phyloP scores from a whole-genome alignment of 768 basidiomycete species.

The Suillus discolor region DNA sequence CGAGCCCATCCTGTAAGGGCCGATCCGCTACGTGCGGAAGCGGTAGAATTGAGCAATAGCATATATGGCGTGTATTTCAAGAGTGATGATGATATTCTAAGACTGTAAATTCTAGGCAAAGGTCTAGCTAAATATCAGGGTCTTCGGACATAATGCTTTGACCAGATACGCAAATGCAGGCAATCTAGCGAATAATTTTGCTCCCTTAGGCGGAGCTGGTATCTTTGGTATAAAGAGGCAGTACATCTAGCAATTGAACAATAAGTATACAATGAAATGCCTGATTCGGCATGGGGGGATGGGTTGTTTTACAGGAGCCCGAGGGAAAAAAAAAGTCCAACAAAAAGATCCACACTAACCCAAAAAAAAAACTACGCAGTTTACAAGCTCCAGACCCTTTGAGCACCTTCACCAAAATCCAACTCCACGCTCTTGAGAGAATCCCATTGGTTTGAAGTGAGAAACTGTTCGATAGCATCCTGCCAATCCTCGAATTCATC shows the following conservation, averaged over 20 bases:
- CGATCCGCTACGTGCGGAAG: neutral
- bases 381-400: conserved; percentile 27
- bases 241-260: conserved; percentile 4
- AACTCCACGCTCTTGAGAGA: conserved; percentile 21
- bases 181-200: neutral
- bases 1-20: neutral
- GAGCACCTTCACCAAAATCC: conserved; percentile 18
- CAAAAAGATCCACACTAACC: neutral
- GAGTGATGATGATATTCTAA: neutral
- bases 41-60: neutral
- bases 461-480: conserved; percentile 22
- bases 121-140: neutral
- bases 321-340: neutral
- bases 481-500: conserved; percentile 34
- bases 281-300: neutral
- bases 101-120: neutral
- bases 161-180: neutral
- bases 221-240: conserved; percentile 1
- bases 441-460: conserved; percentile 21
- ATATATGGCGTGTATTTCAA: neutral
- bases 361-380: neutral
- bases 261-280: conserved; percentile 6
- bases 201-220: conserved; percentile 1
- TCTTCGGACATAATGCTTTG: neutral
- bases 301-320: neutral